Evolutionary conservation across 257 asterid genomes (phyloP), one percentile per base, ranked within the genome.

Genomic region (Rauvolfia tetraphylla): DNA sequence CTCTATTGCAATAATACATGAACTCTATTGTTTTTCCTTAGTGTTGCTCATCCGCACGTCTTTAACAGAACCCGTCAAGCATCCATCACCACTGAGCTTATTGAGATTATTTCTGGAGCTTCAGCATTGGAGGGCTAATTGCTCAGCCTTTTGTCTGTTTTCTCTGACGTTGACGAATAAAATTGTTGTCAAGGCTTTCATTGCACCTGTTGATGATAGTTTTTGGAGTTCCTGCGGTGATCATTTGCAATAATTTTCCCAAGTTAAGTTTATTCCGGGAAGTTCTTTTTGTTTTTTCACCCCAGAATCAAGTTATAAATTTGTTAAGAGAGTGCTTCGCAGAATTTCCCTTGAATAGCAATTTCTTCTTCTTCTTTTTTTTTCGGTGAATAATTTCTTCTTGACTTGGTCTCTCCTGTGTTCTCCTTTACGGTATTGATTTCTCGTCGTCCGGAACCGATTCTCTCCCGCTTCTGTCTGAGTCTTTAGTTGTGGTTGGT

Each of bases 31-130:
- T 62, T 25, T 38, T 73, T 11, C 58, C 27, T n/a, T n/a, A 20
- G 31, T 25, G 38, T 51, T 57, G 54, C 36, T 61, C n/a, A 31
- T 13, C 38, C 53, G 13, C 36, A 39, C 20, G 38, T 65, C 49
- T 56, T 62, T 38, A 67, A 34, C 94, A 94, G 97, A 84, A 94
- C 98, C 76, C 97, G 97, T 79, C 98, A 94, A 90, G 98, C 98
- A 78, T 82, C 96, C 72, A 94, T 94, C 89, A 94, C 98, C 49
- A 94, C 98, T 0, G 98, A 94, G 38, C 83, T 92, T 84, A 89
- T 67, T 18, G 97, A 94, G 91, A 94, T 94, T 83, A 94, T 94
- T 70, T 94, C 97, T 74, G 98, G 98, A 90, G 98, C 98, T 81
- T 87, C 97, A 15, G 98, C 98, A 38, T 70, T 93, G 82, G 80